A percentile compares a stretch with the other conserved stretches of the same genome.
Conservation (phyloP, 352 stramenopile genomes). For the Halophytophthora batemanensis region DNA sequence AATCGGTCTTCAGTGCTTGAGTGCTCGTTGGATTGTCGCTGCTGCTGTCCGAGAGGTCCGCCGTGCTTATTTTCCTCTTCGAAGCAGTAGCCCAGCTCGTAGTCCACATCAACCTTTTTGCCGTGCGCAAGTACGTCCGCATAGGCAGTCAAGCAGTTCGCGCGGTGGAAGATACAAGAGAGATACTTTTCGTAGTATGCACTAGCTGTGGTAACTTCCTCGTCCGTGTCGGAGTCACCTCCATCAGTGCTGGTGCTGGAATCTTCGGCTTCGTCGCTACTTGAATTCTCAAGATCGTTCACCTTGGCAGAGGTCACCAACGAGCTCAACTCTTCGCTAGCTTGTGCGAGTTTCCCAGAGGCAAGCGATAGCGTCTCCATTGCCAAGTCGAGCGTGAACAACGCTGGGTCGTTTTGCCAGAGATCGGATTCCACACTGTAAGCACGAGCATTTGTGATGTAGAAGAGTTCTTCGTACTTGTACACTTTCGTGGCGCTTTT, state of each 20-base stretch:
- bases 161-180: slow-evolving; percentile 40
- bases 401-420: slow-evolving; percentile 27
- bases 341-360: slow-evolving; percentile 47
- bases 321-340: slow-evolving; percentile 26
- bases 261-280: slow-evolving; percentile 9
- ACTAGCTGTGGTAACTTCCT: slow-evolving; percentile 9
- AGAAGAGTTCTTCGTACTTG: slow-evolving; percentile 55
- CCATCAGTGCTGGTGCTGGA: slow-evolving; percentile 14
- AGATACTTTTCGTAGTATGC: slow-evolving; percentile 41
- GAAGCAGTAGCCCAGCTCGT: slow-evolving; percentile 43
- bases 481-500: slow-evolving; percentile 58
- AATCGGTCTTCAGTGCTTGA: slow-evolving; percentile 6
- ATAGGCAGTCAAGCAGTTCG: slow-evolving; percentile 49
- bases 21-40: slow-evolving; percentile 13
- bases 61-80: slow-evolving; percentile 29
- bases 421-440: slow-evolving; percentile 34
- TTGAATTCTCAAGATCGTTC: slow-evolving; percentile 9
- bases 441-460: slow-evolving; percentile 52
- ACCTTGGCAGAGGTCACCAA: slow-evolving; percentile 8
- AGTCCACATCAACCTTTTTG: slow-evolving; percentile 34
- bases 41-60: too few relatives aligned
- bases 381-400: slow-evolving; percentile 48
- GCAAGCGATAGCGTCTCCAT: slow-evolving; percentile 64
- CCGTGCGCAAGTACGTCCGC: slow-evolving; percentile 52
- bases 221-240: slow-evolving; percentile 1